phyloP scores from a whole-genome alignment of 2,329 filamentous ascomycete genomes.

The Lithohypha guttulata region DNA sequence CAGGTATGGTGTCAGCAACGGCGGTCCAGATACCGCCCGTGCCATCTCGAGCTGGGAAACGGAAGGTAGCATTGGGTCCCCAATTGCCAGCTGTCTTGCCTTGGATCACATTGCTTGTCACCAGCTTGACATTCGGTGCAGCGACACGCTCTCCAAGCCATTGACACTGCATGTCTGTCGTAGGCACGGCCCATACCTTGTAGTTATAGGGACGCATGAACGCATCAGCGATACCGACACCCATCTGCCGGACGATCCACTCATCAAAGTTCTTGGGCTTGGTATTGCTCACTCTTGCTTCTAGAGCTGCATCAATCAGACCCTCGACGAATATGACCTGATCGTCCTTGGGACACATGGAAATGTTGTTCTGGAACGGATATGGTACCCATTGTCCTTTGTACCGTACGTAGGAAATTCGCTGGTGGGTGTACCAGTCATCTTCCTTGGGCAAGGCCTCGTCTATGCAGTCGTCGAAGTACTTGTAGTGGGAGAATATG shows the following conservation, averaged over 20 bases:
- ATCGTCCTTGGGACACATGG: conserved; percentile 93
- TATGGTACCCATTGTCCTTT: conserved; percentile 95
- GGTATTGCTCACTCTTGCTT: conserved; percentile 71
- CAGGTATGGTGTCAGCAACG: conserved; percentile 82
- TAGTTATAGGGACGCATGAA: conserved; percentile 99
- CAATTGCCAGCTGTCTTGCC: conserved; percentile 94
- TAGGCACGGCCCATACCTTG: conserved; percentile 99
- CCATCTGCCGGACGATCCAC: conserved; percentile 92
- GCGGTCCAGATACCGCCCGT: conserved; percentile 99
- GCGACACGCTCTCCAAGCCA: conserved; percentile 99
- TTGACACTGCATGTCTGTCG: conserved; percentile 98
- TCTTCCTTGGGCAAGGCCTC: conserved; percentile 88
- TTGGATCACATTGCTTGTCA: conserved; percentile 88
- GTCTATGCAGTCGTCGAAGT: conserved; percentile 98
- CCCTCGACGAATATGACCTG: conserved; percentile 91
- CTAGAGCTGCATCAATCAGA: conserved; percentile 86
- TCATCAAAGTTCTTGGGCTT: conserved; percentile 98
- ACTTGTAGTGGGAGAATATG: conserved; percentile 99
- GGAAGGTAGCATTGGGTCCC: conserved; percentile 97
- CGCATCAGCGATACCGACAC: conserved; percentile 76
- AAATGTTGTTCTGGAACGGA: conserved; percentile 99
- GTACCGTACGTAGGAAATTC: conserved; percentile 97
- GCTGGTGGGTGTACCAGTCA: conserved; percentile 97
- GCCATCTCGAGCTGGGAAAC: conserved; percentile 88
- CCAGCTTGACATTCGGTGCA: conserved; percentile 85